Conservation (phyloP, 179 eudicot genomes). For the Heliamphora pulchella region DNA sequence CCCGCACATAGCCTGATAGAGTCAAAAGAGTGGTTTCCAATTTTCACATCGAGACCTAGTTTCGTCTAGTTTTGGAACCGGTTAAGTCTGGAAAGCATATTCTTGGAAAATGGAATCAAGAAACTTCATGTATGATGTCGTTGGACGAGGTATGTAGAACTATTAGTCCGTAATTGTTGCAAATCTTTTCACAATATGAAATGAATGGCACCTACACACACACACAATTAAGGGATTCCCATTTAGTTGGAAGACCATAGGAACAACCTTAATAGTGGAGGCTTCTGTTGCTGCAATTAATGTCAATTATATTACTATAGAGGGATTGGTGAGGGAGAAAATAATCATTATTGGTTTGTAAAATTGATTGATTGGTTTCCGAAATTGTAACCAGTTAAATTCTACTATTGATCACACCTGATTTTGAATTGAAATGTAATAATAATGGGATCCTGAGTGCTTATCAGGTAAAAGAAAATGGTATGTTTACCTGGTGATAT, state of each 20-base stretch:
- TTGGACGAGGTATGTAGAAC: neutral
- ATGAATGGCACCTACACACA: neutral
- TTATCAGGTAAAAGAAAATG: neutral
- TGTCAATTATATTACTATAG: too few relatives aligned
- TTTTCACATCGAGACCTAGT: neutral
- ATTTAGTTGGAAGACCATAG: neutral
- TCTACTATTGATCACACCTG: too few relatives aligned
- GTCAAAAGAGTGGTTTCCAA: neutral
- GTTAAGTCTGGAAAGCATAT: neutral
- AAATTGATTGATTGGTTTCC: neutral
- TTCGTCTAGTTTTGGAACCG: neutral
- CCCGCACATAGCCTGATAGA: slow-evolving; percentile 45
- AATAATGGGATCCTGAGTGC: neutral
- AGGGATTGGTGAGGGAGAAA: neutral
- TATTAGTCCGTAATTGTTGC: neutral
- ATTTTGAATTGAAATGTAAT: neutral
- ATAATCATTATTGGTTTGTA: neutral
- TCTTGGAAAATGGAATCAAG: neutral
- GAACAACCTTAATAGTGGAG: neutral
- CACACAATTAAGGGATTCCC: neutral
- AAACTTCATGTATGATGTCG: neutral
- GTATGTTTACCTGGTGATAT: neutral
- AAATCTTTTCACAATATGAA: neutral
- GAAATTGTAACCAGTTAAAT: neutral
- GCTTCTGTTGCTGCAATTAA: neutral